Conservation (phyloP, 352 stramenopile species). For the Pythium pyrilobum region DNA sequence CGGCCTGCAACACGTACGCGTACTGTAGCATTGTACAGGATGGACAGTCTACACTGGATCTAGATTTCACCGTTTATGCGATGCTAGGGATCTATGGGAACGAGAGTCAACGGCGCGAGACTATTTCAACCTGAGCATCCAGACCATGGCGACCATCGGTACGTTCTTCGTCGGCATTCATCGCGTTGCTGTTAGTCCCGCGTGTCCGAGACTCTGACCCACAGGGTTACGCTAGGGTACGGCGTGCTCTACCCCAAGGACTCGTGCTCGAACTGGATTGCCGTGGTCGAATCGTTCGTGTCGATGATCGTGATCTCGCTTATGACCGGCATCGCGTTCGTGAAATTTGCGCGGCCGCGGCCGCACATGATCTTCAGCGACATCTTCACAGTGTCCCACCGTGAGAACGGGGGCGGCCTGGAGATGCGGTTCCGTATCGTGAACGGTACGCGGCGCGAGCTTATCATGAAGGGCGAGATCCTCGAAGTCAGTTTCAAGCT, state of each 20-base stretch:
- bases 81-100: slow-evolving; percentile 1
- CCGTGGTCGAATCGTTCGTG: slow-evolving; percentile 42
- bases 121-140: slow-evolving; percentile 59
- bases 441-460: slow-evolving; percentile 40
- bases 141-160: slow-evolving; percentile 60
- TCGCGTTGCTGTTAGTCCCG: no score
- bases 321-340: slow-evolving; percentile 57
- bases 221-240: slow-evolving; percentile 32
- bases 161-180: neutral
- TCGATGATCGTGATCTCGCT: slow-evolving; percentile 56
- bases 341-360: slow-evolving; percentile 50
- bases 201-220: neutral
- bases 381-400: slow-evolving; percentile 35
- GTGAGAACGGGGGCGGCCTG: slow-evolving; percentile 16
- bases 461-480: slow-evolving; percentile 41
- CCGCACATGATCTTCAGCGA: slow-evolving; percentile 49
- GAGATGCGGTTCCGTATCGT: slow-evolving; percentile 57
- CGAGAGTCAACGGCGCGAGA: slow-evolving; percentile 21
- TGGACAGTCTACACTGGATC: neutral
- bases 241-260: slow-evolving; percentile 39
- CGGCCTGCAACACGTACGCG: slow-evolving; percentile 31
- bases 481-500: slow-evolving; percentile 55
- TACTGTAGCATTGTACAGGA: neutral
- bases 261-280: slow-evolving; percentile 48
- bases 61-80: neutral